Conservation (phyloP, 106 monocot species). For the Hemerocallis citrina region DNA sequence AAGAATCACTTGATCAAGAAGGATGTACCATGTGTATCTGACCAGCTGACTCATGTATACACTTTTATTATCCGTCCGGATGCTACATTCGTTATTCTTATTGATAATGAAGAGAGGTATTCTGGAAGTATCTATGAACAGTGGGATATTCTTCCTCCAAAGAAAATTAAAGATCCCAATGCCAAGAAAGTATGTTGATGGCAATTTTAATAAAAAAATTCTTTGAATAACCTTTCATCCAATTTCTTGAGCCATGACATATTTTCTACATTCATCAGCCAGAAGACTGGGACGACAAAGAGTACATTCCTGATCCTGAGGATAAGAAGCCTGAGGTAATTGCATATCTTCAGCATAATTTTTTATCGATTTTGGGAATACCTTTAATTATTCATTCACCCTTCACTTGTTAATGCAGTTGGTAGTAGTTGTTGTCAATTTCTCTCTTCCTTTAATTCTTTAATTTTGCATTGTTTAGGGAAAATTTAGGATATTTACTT, state of each 20-base stretch:
- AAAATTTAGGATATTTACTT: too few species aligned
- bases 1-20: slow-evolving; percentile 61
- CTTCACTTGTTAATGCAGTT: not conserved
- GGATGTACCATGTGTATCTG: slow-evolving; percentile 57
- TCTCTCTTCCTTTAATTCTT: too few species aligned
- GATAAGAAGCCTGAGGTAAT: slow-evolving; percentile 65
- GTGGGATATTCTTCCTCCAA: slow-evolving; percentile 67
- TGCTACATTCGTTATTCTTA: slow-evolving; percentile 45
- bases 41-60: slow-evolving; percentile 60
- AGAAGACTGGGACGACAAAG: slow-evolving; percentile 66
- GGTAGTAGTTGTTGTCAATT: not conserved
- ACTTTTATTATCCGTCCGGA: slow-evolving; percentile 61
- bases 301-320: slow-evolving; percentile 57
- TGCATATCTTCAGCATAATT: not conserved
- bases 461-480: too few species aligned
- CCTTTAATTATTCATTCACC: not conserved
- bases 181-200: slow-evolving; percentile 42
- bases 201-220: not conserved
- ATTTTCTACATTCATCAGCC: slow-evolving; percentile 25
- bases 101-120: slow-evolving; percentile 60
- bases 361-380: not conserved
- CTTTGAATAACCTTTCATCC: not conserved
- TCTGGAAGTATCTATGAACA: slow-evolving; percentile 48
- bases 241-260: slow-evolving; percentile 1
- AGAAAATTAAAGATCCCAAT: slow-evolving; percentile 60